phyloP scores from a whole-genome alignment of 2,329 filamentous ascomycete species.

The Fusarium zealandicum region DNA sequence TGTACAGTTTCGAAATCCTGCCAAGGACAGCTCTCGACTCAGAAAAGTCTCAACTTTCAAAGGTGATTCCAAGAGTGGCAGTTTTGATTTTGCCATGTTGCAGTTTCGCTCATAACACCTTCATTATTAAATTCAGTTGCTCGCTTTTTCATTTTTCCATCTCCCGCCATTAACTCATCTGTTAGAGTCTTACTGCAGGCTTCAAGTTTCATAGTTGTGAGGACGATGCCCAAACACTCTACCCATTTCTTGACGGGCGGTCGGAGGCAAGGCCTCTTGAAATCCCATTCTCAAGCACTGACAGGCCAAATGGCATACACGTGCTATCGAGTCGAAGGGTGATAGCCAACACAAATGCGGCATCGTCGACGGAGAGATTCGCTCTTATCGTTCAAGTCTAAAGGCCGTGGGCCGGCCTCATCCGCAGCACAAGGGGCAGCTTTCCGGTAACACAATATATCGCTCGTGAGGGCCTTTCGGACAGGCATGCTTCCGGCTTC shows the following conservation, averaged over 20 bases:
- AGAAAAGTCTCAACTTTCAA: constrained; percentile 21
- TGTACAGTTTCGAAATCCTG: background rate
- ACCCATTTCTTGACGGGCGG: background rate
- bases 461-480: constrained; percentile 73
- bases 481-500: constrained; percentile 66
- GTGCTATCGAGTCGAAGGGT: no score
- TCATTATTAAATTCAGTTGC: background rate
- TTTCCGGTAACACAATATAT: constrained; percentile 73
- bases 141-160: background rate
- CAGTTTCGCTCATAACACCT: background rate
- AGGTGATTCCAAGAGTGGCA: background rate
- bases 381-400: constrained; percentile 8
- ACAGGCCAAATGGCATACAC: background rate
- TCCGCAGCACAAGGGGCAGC: constrained; percentile 57
- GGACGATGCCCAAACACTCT: background rate
- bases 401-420: constrained; percentile 35
- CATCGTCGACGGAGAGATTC: background rate
- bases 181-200: background rate
- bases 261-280: background rate
- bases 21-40: background rate
- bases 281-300: background rate
- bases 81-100: background rate
- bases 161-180: background rate
- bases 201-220: background rate
- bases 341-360: background rate